These are phyloP conservation scores for Fusarium mangiferae DNA, from an alignment of 2,329 filamentous ascomycete species.

Conservation along the genomic window DNA sequence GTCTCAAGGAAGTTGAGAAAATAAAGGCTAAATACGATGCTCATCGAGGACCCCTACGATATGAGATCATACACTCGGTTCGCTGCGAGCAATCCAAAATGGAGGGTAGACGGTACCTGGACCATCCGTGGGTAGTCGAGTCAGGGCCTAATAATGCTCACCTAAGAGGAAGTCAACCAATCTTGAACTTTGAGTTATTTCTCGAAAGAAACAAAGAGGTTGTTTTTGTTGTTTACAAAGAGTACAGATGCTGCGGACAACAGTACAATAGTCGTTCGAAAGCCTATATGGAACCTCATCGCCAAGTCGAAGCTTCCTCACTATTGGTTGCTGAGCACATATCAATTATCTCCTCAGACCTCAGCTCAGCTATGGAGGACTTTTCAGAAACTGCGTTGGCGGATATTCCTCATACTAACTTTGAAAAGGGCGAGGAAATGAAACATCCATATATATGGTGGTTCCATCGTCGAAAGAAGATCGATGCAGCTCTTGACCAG, in stretches of 20 bases:
- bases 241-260: not conserved
- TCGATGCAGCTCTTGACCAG: not conserved
- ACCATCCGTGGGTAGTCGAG: not conserved
- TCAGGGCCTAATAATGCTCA: not conserved
- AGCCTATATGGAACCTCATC: not conserved
- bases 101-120: not conserved
- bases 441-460: not conserved
- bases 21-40: not conserved
- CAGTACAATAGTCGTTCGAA: not conserved
- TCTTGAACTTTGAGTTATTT: not conserved
- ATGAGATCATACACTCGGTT: not conserved
- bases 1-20: not conserved
- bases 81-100: not conserved
- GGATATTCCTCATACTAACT: not conserved
- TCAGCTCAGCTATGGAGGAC: not conserved
- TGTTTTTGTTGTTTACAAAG: not conserved
- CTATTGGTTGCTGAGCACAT: not conserved
- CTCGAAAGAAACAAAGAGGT: not conserved
- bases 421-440: not conserved
- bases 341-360: not conserved
- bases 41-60: not conserved
- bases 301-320: not conserved
- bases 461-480: not conserved
- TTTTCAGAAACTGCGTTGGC: not conserved
- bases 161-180: not conserved